Conservation (phyloP, 345 rosid genomes). For the Carallia brachiata region DNA sequence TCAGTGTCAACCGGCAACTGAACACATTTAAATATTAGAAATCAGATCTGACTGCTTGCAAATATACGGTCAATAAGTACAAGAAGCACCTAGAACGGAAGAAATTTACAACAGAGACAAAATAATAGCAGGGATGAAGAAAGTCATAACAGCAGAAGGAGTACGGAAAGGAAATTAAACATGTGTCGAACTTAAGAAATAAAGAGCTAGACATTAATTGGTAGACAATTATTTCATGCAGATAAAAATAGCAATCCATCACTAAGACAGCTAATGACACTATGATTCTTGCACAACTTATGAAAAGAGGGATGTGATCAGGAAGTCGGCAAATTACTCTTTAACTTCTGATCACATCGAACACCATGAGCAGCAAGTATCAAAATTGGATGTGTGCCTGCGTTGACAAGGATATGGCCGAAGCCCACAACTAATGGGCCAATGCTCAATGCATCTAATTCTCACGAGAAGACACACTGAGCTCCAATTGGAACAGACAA, state of each 20-base stretch:
- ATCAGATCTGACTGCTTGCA: constrained; percentile 17
- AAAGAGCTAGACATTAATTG: neutral
- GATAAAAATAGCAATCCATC: neutral
- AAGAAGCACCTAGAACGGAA: neutral
- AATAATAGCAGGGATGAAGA: neutral
- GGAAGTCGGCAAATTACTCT: no score
- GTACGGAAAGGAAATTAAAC: neutral
- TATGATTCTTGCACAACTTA: no score
- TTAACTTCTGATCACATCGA: no score
- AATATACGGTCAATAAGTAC: neutral
- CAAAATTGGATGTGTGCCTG: no score
- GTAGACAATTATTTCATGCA: no score
- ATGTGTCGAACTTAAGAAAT: neutral
- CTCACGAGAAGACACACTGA: no score
- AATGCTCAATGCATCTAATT: no score
- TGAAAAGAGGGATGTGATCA: no score
- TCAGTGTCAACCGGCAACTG: constrained; percentile 81
- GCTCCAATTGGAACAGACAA: no score
- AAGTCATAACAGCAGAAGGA: neutral
- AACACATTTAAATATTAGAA: constrained; percentile 13
- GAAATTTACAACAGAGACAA: neutral
- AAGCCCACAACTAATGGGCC: no score
- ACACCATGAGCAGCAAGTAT: no score
- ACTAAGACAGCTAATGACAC: neutral
- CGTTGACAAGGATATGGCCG: no score